Conservation (phyloP, 2,329 filamentous ascomycete genomes). For the Dactylellina leptospora region DNA sequence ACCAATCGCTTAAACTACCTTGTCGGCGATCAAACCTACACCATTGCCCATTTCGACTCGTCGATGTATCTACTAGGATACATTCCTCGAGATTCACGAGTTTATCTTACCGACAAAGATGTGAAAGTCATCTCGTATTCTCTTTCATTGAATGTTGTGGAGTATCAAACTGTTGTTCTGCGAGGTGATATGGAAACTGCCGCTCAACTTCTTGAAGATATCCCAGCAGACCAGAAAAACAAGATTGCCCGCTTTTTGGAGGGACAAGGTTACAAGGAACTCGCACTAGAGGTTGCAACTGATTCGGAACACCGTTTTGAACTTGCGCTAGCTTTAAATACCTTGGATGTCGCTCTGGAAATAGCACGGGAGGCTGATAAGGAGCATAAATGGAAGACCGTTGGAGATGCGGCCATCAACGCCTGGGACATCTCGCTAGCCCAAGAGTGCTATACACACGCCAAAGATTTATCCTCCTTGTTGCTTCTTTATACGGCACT, state of each 20-base stretch:
- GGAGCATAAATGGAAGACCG: constrained; percentile 98
- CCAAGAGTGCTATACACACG: constrained; percentile 89
- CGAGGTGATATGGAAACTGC: constrained; percentile 93
- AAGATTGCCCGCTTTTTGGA: constrained; percentile 98
- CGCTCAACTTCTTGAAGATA: constrained; percentile 80
- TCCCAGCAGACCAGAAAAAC: constrained; percentile 93
- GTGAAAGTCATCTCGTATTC: constrained; percentile 89
- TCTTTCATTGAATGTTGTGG: constrained; percentile 88
- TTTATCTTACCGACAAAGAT: constrained; percentile 96
- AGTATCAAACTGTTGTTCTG: constrained; percentile 95
- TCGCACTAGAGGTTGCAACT: constrained; percentile 91
- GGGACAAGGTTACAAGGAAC: constrained; percentile 94
- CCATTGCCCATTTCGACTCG: constrained; percentile 94
- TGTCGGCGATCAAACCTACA: constrained; percentile 97
- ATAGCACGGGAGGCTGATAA: constrained; percentile 83
- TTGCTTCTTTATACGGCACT: constrained; percentile 89
- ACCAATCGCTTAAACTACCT: constrained; percentile 98
- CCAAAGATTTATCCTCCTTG: constrained; percentile 87
- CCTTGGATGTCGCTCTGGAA: constrained; percentile 83
- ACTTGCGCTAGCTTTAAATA: constrained; percentile 80
- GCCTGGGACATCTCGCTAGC: constrained; percentile 88
- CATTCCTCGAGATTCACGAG: constrained; percentile 90
- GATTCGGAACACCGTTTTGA: constrained; percentile 98
- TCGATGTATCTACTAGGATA: constrained; percentile 95
- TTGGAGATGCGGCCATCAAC: constrained; percentile 87